Base-by-base conservation (phyloP, 2,329 filamentous ascomycete genomes). In the Calonectria honghensis region DNA sequence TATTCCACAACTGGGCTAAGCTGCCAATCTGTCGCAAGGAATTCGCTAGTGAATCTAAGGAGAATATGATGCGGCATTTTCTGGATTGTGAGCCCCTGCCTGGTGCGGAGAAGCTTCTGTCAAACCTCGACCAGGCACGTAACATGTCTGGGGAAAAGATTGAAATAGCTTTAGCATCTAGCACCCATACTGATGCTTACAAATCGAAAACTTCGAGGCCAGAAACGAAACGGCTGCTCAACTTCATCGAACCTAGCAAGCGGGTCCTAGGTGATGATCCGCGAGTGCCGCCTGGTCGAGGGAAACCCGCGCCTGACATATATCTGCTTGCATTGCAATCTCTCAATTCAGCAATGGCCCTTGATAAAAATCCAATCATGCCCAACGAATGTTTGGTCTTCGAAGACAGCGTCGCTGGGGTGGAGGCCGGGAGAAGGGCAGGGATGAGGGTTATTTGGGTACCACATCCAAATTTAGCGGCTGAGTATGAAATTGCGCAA, bases 361-460 rank as follows among this genome's bases (percentile, higher is more conserved):
- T 87, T 51, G 87, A 85, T 0, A 87, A 90, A 76, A 80, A 85
- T 27, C 48, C 75, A 18, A 91, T 95, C 69, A 85, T 81, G 77
- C 92, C 93, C 0, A 88, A 89, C 63, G 93, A 95, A 82, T 95
- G 93, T 80, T 85, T 95, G 2, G 93, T 95, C 0, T 95, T 95
- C 80, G 94, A 95, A 82, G 94, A 95, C 79, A 92, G 91, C 59
- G 92, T 95, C 18, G 90, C 92, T 0, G 94, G 94, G 1, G 92
- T 94, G 1, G 94, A 95, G 83, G 90, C 93, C 10, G 94, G 92
- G 9, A 85, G 93, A 71, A 88, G 93, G 78, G 94, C 93, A 0
- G 94, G 93, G 0, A 95, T 95, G 93, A 89, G 93, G 79, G 92
- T 92, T 4, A 87, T 94, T 3, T 95, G 94, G 93, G 91, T 91